Evolutionary conservation across 2,329 filamentous ascomycete genomes (phyloP).

Genomic region (Alternaria hordeiaustralica): DNA sequence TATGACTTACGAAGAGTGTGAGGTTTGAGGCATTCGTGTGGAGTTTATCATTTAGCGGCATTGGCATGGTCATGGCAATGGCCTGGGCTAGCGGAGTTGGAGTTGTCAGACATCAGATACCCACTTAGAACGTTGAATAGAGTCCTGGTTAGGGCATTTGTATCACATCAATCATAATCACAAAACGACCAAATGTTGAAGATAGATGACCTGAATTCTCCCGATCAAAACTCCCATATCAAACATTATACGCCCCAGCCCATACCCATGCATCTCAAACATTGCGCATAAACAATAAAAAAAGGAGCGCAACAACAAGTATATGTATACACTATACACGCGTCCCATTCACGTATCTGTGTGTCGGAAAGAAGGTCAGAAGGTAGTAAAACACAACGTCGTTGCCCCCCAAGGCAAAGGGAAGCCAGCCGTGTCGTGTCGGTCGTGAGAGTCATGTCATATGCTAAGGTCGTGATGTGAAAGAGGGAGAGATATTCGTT

Average conservation of each 20-base stretch:
- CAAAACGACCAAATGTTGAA: background rate
- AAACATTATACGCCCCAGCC: background rate
- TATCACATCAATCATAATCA: background rate
- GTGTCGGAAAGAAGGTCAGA: background rate
- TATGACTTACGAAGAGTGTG: background rate
- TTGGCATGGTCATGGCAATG: background rate
- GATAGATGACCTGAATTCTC: background rate
- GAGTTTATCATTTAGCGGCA: background rate
- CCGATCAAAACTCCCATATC: background rate
- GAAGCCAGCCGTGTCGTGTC: background rate
- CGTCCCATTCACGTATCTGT: background rate
- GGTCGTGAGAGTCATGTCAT: conserved; percentile 10
- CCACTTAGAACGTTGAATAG: background rate
- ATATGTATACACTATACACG: background rate
- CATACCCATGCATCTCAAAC: background rate
- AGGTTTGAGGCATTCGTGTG: background rate
- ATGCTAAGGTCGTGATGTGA: conserved; percentile 9
- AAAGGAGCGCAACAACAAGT: background rate
- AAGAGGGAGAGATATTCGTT: background rate
- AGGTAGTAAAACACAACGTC: background rate
- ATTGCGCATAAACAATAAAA: background rate
- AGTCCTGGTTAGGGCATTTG: background rate
- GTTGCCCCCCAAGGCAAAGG: background rate
- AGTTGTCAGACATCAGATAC: background rate
- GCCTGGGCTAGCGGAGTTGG: background rate